Conservation (phyloP, 768 basidiomycete species). For the Leccinellum luteum region DNA sequence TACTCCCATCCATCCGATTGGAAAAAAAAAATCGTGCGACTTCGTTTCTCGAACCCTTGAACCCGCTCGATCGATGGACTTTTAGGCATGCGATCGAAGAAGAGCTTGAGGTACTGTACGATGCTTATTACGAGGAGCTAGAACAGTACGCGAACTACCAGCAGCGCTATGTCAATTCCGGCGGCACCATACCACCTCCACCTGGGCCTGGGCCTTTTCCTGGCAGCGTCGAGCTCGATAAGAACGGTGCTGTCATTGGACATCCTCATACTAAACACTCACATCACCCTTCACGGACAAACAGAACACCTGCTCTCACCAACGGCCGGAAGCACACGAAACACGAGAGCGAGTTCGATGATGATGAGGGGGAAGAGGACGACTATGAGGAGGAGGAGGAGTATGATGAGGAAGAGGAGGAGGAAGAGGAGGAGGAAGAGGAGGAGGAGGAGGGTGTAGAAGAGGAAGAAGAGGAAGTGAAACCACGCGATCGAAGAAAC, state of each 20-base stretch:
- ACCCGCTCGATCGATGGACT: constrained; percentile 16
- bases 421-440: constrained; percentile 70
- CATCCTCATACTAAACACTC: constrained; percentile 30
- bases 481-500: constrained; percentile 39
- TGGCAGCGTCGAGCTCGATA: constrained; percentile 94
- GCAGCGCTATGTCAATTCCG: constrained; percentile 91
- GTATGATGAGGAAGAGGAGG: constrained; percentile 55
- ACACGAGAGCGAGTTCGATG: constrained; percentile 64
- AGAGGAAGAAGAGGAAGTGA: constrained; percentile 52
- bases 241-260: constrained; percentile 71
- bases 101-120: constrained; percentile 99
- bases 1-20: constrained; percentile 19
- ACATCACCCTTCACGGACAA: constrained; percentile 41
- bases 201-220: constrained; percentile 98
- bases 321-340: constrained; percentile 44
- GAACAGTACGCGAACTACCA: constrained; percentile 98
- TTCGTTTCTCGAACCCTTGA: constrained; percentile 6
- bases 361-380: constrained; percentile 58
- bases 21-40: constrained; percentile 6
- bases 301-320: constrained; percentile 33
- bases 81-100: constrained; percentile 94
- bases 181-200: constrained; percentile 86
- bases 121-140: constrained; percentile 99
- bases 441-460: constrained; percentile 56
- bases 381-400: constrained; percentile 55